phyloP scores from a whole-genome alignment of 345 rosid genomes.

The Lenwebbia sp. region DNA sequence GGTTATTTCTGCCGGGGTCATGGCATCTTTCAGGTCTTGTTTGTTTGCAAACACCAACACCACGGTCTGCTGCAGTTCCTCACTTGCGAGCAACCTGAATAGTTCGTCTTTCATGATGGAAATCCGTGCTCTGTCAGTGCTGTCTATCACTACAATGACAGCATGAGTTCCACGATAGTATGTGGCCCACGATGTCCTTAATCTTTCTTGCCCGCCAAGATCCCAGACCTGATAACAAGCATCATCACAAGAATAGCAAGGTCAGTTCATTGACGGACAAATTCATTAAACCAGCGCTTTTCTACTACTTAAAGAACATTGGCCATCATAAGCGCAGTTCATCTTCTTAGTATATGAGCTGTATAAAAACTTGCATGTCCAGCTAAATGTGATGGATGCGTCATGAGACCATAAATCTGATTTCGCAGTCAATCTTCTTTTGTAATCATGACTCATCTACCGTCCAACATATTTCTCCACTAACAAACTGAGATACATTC shows the following conservation, averaged over 20 bases:
- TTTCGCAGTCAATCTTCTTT: background rate
- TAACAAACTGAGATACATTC: background rate
- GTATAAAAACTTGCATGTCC: background rate
- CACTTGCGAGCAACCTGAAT: conserved; percentile 68
- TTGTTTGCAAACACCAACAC: conserved; percentile 84
- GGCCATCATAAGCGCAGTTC: background rate
- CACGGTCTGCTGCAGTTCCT: conserved; percentile 63
- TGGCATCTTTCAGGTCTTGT: conserved; percentile 87
- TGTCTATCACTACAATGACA: conserved; percentile 75
- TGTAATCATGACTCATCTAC: background rate
- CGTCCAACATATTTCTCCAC: background rate
- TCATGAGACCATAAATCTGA: background rate
- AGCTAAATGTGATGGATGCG: background rate
- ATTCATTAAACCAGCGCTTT: background rate
- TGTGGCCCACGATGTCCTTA: conserved; percentile 93
- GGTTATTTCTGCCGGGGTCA: conserved; percentile 83
- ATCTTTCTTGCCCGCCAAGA: conserved; percentile 94
- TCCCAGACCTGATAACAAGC: conserved; percentile 68
- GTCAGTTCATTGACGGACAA: background rate
- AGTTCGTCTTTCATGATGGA: conserved; percentile 86
- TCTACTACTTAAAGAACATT: background rate
- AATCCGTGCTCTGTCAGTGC: conserved; percentile 89
- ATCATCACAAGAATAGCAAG: background rate
- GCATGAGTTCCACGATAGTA: conserved; percentile 93
- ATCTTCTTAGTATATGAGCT: background rate